These are phyloP conservation scores for Gryganskiella cystojenkinii DNA, from an alignment of 192 early-diverging fungal species.

Conservation along the genomic window DNA sequence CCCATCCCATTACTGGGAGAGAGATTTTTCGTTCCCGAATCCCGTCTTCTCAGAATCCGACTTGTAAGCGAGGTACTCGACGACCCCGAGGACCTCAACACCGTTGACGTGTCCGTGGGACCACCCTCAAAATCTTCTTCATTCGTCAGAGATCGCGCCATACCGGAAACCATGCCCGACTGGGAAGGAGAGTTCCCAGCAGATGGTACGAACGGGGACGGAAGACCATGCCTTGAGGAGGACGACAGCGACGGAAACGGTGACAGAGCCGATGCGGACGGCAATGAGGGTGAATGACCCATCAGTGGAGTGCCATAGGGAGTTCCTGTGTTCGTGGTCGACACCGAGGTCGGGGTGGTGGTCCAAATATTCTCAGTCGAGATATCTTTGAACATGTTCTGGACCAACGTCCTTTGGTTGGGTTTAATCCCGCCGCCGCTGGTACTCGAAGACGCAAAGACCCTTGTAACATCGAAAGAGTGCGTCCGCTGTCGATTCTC, in stretches of 20 bases:
- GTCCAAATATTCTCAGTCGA: conserved; percentile 45
- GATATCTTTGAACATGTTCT: conserved; percentile 48
- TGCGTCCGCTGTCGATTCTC: conserved; percentile 14
- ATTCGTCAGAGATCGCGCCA: neutral
- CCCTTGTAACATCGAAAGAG: conserved; percentile 37
- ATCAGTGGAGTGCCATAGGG: neutral
- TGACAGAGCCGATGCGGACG: neutral
- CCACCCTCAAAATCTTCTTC: neutral
- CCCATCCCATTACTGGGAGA: neutral
- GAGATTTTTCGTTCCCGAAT: neutral
- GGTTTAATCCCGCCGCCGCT: conserved; percentile 25
- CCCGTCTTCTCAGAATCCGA: conserved; percentile 12
- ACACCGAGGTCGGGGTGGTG: conserved; percentile 1
- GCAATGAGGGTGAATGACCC: neutral
- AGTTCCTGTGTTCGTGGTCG: neutral
- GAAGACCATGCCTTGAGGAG: neutral
- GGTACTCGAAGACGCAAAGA: conserved; percentile 11
- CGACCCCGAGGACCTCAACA: neutral
- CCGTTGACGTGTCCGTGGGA: too few species aligned
- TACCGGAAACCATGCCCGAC: neutral
- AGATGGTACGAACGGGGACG: neutral
- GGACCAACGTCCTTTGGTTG: conserved; percentile 20
- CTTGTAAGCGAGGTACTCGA: conserved; percentile 20
- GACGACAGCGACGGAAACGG: neutral
- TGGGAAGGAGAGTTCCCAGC: neutral